Percentiles rank a stretch among this genome's conserved stretches.
Evolutionary conservation across 441 rosid species (phyloP).

Genomic region (Manihot esculenta): DNA sequence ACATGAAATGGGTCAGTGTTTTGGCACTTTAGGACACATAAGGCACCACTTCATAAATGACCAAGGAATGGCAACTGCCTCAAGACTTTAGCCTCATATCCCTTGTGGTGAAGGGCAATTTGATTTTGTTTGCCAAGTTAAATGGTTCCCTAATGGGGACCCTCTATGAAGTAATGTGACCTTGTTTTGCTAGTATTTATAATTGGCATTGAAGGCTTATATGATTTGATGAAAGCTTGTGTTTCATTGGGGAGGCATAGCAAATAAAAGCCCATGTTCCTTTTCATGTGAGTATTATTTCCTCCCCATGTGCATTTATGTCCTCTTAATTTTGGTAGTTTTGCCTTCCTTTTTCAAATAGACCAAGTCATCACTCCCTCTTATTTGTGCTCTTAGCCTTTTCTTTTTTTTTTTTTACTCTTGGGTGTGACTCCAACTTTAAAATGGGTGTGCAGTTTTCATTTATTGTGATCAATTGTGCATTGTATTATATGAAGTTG

Average conservation of each 20-base stretch:
- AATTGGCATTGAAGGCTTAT: background rate
- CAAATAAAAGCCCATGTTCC: background rate
- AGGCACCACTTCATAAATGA: constrained; percentile 12
- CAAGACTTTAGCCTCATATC: background rate
- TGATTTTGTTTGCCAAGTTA: background rate
- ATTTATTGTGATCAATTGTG: too few relatives aligned
- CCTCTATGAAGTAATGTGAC: constrained; percentile 10
- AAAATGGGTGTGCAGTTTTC: too few relatives aligned
- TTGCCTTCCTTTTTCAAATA: background rate
- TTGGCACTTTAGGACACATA: constrained; percentile 3
- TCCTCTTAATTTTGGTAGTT: background rate
- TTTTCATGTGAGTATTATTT: constrained; percentile 10
- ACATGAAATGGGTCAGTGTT: constrained; percentile 8
- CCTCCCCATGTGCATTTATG: constrained; percentile 17
- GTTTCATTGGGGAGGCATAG: background rate
- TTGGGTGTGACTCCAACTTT: too few relatives aligned
- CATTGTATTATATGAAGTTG: too few relatives aligned
- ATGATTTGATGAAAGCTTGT: constrained; percentile 10
- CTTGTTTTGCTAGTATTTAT: constrained; percentile 4
- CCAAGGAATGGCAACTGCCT: background rate
- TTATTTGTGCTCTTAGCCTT: background rate
- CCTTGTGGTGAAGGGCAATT: background rate
- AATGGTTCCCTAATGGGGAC: constrained; percentile 23
- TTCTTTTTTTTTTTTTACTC: too few relatives aligned
- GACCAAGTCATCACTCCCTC: background rate